These are phyloP conservation scores for Nicotiana otophora DNA, from an alignment of 257 asterid genomes.

Conservation along the genomic window DNA sequence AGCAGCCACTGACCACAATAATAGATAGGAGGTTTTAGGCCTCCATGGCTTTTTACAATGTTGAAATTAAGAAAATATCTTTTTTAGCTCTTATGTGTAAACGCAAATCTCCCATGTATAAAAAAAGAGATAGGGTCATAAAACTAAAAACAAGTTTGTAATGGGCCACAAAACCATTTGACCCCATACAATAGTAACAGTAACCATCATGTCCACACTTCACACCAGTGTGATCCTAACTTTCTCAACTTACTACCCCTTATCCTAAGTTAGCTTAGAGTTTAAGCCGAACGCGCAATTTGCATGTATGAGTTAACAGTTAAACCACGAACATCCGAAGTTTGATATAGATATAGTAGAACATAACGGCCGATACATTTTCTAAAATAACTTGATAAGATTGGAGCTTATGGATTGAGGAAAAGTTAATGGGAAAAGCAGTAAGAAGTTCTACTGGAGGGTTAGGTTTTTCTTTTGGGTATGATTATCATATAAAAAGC, in stretches of 20 bases:
- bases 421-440: background rate
- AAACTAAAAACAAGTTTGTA: too few species aligned
- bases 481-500: background rate
- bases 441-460: background rate
- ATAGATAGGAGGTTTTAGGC: too few species aligned
- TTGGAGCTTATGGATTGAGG: background rate
- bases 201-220: background rate
- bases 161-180: too few species aligned
- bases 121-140: too few species aligned
- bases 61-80: too few species aligned
- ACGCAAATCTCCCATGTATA: too few species aligned
- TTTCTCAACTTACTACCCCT: background rate
- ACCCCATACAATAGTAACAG: too few species aligned
- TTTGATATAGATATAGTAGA: background rate
- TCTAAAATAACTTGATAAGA: background rate
- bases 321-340: background rate
- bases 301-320: background rate
- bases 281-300: background rate
- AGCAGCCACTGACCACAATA: background rate
- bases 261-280: background rate
- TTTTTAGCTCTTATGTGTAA: too few species aligned
- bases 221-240: background rate
- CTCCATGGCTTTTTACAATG: too few species aligned
- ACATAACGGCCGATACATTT: background rate
- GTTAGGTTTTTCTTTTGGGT: background rate